Conservation (phyloP, 2,329 filamentous ascomycete genomes). For the Helotiales sp. region DNA sequence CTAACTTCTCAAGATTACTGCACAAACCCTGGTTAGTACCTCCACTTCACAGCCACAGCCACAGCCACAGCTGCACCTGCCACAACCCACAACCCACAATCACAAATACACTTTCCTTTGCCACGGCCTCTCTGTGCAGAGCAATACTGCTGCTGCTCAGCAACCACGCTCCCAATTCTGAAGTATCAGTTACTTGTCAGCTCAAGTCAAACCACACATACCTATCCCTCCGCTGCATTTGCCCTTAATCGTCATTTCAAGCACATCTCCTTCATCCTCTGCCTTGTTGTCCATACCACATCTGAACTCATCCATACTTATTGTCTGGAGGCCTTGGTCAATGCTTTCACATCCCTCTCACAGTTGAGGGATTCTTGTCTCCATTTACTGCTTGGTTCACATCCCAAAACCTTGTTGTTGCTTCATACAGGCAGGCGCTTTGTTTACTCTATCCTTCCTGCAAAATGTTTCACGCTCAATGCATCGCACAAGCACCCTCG, state of each 20-base stretch:
- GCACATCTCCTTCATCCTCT: too few species aligned
- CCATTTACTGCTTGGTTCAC: neutral
- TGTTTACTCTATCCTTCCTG: too few species aligned
- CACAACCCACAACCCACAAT: neutral
- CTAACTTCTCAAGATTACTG: constrained; percentile 5
- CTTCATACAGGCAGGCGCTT: neutral
- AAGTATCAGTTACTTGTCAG: neutral
- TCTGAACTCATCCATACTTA: too few species aligned
- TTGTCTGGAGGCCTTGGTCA: too few species aligned
- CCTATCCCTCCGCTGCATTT: too few species aligned
- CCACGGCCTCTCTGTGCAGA: neutral
- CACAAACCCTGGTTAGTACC: constrained; percentile 4
- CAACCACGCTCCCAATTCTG: neutral
- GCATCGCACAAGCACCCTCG: too few species aligned
- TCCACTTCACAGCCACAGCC: too few species aligned
- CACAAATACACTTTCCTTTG: neutral
- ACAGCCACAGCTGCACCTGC: neutral
- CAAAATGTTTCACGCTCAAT: too few species aligned
- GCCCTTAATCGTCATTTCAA: too few species aligned
- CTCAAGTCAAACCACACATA: neutral
- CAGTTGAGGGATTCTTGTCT: neutral
- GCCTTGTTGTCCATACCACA: too few species aligned
- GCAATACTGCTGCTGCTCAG: neutral
- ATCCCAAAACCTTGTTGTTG: neutral
- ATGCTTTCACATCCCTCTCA: too few species aligned